These are phyloP conservation scores for Annona squamosa DNA, from an alignment of 164 flowering plant genomes.

Conservation along the genomic window DNA sequence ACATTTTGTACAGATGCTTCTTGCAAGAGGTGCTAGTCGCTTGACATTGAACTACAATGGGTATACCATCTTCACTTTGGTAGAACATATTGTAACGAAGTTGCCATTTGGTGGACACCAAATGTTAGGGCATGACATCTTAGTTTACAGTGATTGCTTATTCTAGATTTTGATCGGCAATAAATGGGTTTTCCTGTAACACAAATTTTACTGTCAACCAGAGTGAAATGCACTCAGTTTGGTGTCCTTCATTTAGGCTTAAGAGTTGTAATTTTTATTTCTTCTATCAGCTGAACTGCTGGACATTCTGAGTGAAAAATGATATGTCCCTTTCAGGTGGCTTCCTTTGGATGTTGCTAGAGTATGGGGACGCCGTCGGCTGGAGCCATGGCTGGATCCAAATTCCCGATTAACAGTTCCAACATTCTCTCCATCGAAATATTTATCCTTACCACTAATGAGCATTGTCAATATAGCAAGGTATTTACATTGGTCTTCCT, in stretches of 20 bases:
- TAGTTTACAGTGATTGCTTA: no score
- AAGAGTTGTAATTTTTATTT: not conserved
- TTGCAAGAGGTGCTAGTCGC: slow-evolving; percentile 86
- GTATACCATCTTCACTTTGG: slow-evolving; percentile 27
- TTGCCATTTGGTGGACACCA: no score
- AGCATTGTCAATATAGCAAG: slow-evolving; percentile 88
- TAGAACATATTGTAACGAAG: not conserved
- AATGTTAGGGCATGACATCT: no score
- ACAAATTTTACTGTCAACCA: not conserved
- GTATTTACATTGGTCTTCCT: slow-evolving; percentile 24
- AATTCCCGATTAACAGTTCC: slow-evolving; percentile 58
- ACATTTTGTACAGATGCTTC: slow-evolving; percentile 53
- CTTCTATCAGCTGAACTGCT: not conserved
- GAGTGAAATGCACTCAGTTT: not conserved
- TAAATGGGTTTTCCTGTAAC: no score
- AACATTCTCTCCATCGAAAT: slow-evolving; percentile 62
- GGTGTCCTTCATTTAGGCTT: not conserved
- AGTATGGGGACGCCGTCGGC: slow-evolving; percentile 97
- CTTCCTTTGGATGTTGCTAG: slow-evolving; percentile 88
- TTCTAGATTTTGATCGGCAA: no score
- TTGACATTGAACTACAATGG: slow-evolving; percentile 85
- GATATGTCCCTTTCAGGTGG: slow-evolving; percentile 55
- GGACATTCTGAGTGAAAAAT: not conserved
- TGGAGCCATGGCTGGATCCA: slow-evolving; percentile 73
- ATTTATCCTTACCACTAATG: slow-evolving; percentile 76